Evolutionary conservation across 495 filamentous ascomycete genomes (phyloP).

Genomic region (Parachaetomium inaequale): DNA sequence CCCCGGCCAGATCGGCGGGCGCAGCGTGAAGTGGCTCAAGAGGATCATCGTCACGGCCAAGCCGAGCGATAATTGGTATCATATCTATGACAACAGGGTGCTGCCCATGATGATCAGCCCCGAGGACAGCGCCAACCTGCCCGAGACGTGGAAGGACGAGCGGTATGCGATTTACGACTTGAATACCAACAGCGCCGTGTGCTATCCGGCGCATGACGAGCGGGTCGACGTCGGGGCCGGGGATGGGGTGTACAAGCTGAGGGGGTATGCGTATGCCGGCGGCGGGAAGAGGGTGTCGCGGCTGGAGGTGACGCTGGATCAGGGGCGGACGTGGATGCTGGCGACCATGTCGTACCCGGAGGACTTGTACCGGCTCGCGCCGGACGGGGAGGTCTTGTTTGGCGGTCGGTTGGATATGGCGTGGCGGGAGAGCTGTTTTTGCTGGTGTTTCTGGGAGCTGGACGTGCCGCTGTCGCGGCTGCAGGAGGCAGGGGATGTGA

Average conservation of each 20-base stretch:
- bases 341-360: constrained; percentile 80
- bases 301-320: constrained; percentile 82
- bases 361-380: constrained; percentile 72
- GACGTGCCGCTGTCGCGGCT: constrained; percentile 64
- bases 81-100: constrained; percentile 92
- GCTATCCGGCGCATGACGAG: constrained; percentile 80
- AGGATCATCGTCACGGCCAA: constrained; percentile 70
- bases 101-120: constrained; percentile 85
- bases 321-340: constrained; percentile 78
- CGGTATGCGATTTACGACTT: constrained; percentile 94
- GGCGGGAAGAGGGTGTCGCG: constrained; percentile 82
- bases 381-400: constrained; percentile 61
- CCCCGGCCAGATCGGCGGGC: constrained; percentile 88
- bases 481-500: constrained; percentile 61
- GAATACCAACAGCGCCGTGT: constrained; percentile 80
- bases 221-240: constrained; percentile 34
- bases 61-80: constrained; percentile 95
- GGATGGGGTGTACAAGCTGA: constrained; percentile 57
- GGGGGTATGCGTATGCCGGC: constrained; percentile 87
- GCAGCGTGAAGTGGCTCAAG: constrained; percentile 95
- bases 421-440: constrained; percentile 78
- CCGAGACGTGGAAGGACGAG: constrained; percentile 84
- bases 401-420: constrained; percentile 79
- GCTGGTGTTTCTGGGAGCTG: constrained; percentile 93
- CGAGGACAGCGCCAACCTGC: constrained; percentile 71